Percentiles rank a stretch among this genome's conserved stretches.
Conservation (phyloP, 176 grass and related monocot genomes). For the Eleusine indica region DNA sequence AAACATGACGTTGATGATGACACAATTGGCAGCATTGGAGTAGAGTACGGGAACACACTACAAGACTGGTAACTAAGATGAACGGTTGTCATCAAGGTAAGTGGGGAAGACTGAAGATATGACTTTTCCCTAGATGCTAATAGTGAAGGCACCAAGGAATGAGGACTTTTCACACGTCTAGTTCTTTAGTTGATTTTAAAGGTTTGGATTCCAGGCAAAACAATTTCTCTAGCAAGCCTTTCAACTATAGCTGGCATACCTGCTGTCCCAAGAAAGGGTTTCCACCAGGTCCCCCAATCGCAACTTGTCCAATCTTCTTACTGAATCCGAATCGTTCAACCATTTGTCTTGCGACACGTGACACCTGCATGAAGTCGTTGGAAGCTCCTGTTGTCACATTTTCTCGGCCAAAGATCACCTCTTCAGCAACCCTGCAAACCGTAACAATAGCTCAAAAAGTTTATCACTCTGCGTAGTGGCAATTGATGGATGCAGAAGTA, state of each 20-base stretch:
- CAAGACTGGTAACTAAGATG: not conserved
- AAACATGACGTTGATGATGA: not conserved
- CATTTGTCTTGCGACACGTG: constrained; percentile 96
- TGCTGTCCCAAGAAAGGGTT: constrained; percentile 99
- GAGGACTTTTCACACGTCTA: not conserved
- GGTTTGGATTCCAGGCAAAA: not conserved
- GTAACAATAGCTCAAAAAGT: not conserved
- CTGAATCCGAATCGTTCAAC: constrained; percentile 98
- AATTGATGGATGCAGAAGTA: not conserved
- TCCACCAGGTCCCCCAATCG: constrained; percentile 87
- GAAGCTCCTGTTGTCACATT: constrained; percentile 98
- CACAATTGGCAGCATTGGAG: constrained; percentile 20
- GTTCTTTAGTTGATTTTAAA: not conserved
- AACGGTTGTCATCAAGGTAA: not conserved
- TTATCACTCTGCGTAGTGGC: not conserved
- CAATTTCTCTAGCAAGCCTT: not conserved
- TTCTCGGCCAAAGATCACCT: constrained; percentile 94
- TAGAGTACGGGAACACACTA: not conserved
- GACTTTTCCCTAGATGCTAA: constrained; percentile 5
- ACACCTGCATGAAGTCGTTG: constrained; percentile 97
- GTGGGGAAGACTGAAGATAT: not conserved
- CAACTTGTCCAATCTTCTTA: constrained; percentile 94
- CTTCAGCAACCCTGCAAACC: constrained; percentile 87
- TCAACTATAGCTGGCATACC: constrained; percentile 42
- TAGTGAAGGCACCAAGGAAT: not conserved